Conservation (phyloP, 306 rosid genomes). For the Quercus engelmannii region DNA sequence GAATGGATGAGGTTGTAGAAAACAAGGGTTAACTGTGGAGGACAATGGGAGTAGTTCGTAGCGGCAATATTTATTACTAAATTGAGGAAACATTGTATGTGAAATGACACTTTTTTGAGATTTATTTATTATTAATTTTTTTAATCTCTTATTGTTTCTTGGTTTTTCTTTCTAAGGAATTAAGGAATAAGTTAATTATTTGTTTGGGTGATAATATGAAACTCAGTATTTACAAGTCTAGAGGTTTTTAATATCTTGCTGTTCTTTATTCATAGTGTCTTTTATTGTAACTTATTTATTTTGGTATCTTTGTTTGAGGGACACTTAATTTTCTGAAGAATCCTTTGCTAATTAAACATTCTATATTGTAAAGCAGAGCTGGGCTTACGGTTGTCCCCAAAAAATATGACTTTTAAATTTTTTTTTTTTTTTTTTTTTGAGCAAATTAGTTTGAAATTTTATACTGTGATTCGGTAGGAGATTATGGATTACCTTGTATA, state of each 20-base stretch:
- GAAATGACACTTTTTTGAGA: slow-evolving; percentile 14
- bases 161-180: neutral
- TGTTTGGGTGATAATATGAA: neutral
- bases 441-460: neutral
- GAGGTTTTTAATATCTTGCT: neutral
- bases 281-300: neutral
- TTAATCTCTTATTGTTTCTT: neutral
- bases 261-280: neutral
- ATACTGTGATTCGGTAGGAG: neutral
- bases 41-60: slow-evolving; percentile 64
- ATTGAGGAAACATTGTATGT: slow-evolving; percentile 80
- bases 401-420: neutral
- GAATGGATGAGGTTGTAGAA: slow-evolving; percentile 64
- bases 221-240: neutral
- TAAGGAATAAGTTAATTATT: neutral
- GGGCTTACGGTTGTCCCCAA: neutral
- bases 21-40: slow-evolving; percentile 65
- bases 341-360: neutral
- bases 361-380: neutral
- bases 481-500: neutral
- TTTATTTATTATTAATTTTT: neutral
- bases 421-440: neutral
- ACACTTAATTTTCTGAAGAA: neutral
- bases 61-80: slow-evolving; percentile 53
- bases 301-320: neutral